Conservation (phyloP, 176 grass and related monocot genomes). For the Elaeis guineensis region DNA sequence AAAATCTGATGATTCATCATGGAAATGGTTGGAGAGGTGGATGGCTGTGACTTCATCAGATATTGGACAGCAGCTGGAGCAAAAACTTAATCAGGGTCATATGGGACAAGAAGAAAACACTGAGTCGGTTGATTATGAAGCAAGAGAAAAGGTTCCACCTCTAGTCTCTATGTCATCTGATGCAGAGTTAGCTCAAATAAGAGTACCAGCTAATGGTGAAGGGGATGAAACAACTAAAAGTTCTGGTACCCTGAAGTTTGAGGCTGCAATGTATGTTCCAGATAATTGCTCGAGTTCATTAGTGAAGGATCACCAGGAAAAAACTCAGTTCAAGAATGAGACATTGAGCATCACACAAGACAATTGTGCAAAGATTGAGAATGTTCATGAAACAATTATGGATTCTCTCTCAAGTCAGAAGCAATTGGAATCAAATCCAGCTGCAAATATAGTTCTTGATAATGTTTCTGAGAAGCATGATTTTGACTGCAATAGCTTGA, state of each 20-base stretch:
- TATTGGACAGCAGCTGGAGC: not conserved
- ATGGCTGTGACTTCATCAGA: constrained; percentile 31
- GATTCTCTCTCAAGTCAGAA: constrained; percentile 24
- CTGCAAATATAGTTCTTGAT: constrained; percentile 10
- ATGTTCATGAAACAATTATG: constrained; percentile 19
- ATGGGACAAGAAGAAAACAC: constrained; percentile 22
- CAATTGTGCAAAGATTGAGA: constrained; percentile 17
- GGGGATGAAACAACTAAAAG: not conserved
- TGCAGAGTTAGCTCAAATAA: constrained; percentile 16
- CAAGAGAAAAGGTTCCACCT: constrained; percentile 2
- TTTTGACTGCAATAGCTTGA: constrained; percentile 17
- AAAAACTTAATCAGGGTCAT: not conserved
- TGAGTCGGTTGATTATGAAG: constrained; percentile 23
- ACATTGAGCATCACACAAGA: constrained; percentile 8
- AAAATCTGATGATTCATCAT: constrained; percentile 55
- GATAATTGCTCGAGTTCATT: constrained; percentile 22
- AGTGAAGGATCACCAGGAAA: constrained; percentile 25
- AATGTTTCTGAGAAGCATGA: constrained; percentile 34
- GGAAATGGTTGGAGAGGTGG: constrained; percentile 98
- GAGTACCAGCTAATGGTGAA: not conserved
- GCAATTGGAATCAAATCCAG: constrained; percentile 18
- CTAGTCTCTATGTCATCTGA: constrained; percentile 21
- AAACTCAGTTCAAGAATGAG: constrained; percentile 32
- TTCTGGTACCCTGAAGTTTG: constrained; percentile 13
- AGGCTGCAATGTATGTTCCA: constrained; percentile 15